These are phyloP conservation scores for Fallopia convolvulus DNA, from an alignment of 148 eudicot species.

Conservation along the genomic window DNA sequence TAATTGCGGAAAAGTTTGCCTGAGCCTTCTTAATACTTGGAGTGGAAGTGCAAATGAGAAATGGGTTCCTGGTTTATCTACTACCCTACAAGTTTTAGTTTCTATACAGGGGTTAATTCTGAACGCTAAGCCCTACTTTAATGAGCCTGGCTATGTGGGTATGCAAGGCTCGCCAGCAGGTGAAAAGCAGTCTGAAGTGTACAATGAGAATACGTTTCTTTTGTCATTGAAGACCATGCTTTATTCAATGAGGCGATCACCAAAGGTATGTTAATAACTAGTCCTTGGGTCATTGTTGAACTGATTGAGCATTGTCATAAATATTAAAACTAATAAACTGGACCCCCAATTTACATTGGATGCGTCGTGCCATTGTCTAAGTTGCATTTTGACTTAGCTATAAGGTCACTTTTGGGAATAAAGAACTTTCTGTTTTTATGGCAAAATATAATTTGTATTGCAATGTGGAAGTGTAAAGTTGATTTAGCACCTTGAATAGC, in stretches of 20 bases:
- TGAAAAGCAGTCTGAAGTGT: slow-evolving; percentile 28
- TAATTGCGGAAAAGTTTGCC: slow-evolving; percentile 69
- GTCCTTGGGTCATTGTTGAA: not conserved
- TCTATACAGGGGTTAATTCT: slow-evolving; percentile 83
- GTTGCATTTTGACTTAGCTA: not conserved
- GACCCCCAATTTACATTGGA: not conserved
- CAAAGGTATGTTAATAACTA: slow-evolving; percentile 47
- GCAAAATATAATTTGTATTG: not conserved
- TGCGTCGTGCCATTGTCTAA: not conserved
- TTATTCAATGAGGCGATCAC: slow-evolving; percentile 55
- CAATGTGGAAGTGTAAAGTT: not conserved
- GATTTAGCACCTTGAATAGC: not conserved
- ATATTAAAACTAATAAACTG: not conserved
- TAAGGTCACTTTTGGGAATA: not conserved
- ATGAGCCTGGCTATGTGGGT: slow-evolving; percentile 55
- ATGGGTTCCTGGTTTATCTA: slow-evolving; percentile 66
- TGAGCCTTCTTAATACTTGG: slow-evolving; percentile 89
- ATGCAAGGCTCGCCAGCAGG: slow-evolving; percentile 27
- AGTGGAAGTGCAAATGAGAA: slow-evolving; percentile 44
- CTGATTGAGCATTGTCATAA: not conserved
- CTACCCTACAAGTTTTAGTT: slow-evolving; percentile 70
- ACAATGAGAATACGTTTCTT: slow-evolving; percentile 50
- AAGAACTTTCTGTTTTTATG: not conserved
- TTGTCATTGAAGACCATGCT: slow-evolving; percentile 66
- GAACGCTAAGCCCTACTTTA: slow-evolving; percentile 65